Base-by-base conservation (phyloP, 257 asterid genomes). In the Lavandula angustifolia region DNA sequence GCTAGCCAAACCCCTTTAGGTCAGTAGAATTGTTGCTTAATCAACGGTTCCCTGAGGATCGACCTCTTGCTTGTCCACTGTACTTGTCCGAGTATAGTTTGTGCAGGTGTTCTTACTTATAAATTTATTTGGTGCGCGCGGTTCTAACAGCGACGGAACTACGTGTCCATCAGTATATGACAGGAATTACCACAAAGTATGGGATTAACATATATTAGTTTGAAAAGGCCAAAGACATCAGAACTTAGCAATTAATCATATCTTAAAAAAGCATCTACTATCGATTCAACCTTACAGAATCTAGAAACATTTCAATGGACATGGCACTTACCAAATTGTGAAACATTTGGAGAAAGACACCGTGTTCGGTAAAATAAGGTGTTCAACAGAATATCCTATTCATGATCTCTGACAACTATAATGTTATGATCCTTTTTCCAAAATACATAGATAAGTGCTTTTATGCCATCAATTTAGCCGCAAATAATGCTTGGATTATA, bases 211-310 rank as follows among this genome's bases (percentile, higher is more conserved):
- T 54, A 34, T 27, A 42, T 56, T 72, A 35, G 64, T 65, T 16
- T 29, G 51, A 51, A 33, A 65, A 64, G 58, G 67, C 59, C 58
- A 42, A 54, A 13, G 40, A n/a, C 53, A 71, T 42, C 66, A 18
- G 42, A 62, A 53, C 31, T 22, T 40, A 59, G 38, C 17, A 60
- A 16, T 42, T 59, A 8, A 42, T 17, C 59, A 50, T 35, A 38
- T 46, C 40, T 46, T 13, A 9, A 5, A 12, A 10, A 52, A 54
- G 44, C 31, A 60, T 60, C 54, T 18, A 66, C 18, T 42, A 29
- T 35, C 35, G 31, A 50, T 9, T 49, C 47, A 49, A 40, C 37
- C 53, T 60, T 50, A 33, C 57, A 56, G 57, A 67, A 31, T 51
- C 55, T 12, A 62, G 37, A 64, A 68, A 58, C 49, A 50, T 8